A percentile compares a stretch with the other conserved stretches of the same genome.
Evolutionary conservation across 352 stramenopile species (phyloP).

Genomic region (Pythium scleroteichum): DNA sequence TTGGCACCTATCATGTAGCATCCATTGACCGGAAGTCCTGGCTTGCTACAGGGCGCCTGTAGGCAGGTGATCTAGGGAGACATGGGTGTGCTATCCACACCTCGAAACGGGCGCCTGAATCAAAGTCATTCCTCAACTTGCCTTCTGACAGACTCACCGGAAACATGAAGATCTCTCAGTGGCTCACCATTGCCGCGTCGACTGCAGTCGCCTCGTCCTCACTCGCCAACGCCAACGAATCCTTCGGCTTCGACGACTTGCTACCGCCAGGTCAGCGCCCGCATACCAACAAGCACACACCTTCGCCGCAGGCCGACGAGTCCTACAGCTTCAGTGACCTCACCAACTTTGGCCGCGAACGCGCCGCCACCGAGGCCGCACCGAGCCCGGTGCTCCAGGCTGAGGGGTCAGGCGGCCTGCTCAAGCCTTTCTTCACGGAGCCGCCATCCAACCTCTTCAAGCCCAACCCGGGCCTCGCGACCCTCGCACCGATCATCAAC

Average conservation of each 20-base stretch:
- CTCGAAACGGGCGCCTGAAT: not conserved
- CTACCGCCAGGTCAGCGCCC: too few relatives aligned
- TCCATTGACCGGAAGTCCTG: not conserved
- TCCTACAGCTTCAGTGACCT: constrained; percentile 14
- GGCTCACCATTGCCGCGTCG: not conserved
- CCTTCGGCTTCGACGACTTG: constrained; percentile 8
- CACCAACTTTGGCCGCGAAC: not conserved
- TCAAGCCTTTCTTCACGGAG: constrained; percentile 45
- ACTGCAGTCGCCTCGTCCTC: not conserved
- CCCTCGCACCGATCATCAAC: constrained; percentile 62
- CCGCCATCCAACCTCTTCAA: constrained; percentile 48
- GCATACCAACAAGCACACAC: not conserved
- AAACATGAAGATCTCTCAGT: constrained; percentile 13
- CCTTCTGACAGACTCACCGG: not conserved
- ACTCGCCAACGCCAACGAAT: not conserved
- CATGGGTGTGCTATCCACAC: not conserved
- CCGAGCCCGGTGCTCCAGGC: not conserved
- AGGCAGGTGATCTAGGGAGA: not conserved
- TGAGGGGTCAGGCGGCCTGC: constrained; percentile 14
- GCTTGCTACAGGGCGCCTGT: not conserved
- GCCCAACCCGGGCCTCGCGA: constrained; percentile 41
- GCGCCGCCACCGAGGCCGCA: not conserved
- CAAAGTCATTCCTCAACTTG: constrained; percentile 7
- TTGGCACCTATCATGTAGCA: too few relatives aligned
- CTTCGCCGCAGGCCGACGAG: not conserved